Conservation (phyloP, 805 yeast genomes). For the Barnettozyma salicaria region DNA sequence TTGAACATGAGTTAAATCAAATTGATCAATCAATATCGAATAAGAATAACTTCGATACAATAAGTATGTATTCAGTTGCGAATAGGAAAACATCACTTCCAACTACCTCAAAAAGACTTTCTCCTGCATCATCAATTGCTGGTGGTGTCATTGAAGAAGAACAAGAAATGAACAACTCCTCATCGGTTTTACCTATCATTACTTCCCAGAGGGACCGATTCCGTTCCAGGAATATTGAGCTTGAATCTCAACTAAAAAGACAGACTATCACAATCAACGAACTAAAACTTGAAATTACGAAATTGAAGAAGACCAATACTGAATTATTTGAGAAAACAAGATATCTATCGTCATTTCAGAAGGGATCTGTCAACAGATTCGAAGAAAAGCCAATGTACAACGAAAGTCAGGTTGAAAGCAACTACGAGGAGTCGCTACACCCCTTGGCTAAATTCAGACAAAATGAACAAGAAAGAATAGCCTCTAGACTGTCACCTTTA, state of each 20-base stretch:
- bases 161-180: conserved; percentile 25
- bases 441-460: conserved; percentile 80
- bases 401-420: conserved; percentile 55
- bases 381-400: conserved; percentile 31
- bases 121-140: conserved; percentile 49
- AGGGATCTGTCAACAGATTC: conserved; percentile 15
- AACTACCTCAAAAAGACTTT: conserved; percentile 32
- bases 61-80: conserved; percentile 42
- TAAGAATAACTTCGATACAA: conserved; percentile 40
- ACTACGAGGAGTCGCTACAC: conserved; percentile 71
- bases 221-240: conserved; percentile 71
- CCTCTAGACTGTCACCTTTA: conserved; percentile 63
- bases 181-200: conserved; percentile 70
- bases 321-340: conserved; percentile 75
- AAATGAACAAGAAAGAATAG: conserved; percentile 69
- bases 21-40: conserved; percentile 33
- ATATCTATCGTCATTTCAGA: conserved; percentile 48
- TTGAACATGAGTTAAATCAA: conserved; percentile 69
- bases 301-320: conserved; percentile 66
- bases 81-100: conserved; percentile 33
- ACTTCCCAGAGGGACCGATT: conserved; percentile 95
- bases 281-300: conserved; percentile 56
- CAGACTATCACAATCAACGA: conserved; percentile 48
- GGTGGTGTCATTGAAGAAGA: conserved; percentile 34
- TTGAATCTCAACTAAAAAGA: conserved; percentile 74